Percentiles rank a stretch among this genome's conserved stretches.
Evolutionary conservation across 352 stramenopile species (phyloP).

Genomic region (Globisporangium carolinianum): DNA sequence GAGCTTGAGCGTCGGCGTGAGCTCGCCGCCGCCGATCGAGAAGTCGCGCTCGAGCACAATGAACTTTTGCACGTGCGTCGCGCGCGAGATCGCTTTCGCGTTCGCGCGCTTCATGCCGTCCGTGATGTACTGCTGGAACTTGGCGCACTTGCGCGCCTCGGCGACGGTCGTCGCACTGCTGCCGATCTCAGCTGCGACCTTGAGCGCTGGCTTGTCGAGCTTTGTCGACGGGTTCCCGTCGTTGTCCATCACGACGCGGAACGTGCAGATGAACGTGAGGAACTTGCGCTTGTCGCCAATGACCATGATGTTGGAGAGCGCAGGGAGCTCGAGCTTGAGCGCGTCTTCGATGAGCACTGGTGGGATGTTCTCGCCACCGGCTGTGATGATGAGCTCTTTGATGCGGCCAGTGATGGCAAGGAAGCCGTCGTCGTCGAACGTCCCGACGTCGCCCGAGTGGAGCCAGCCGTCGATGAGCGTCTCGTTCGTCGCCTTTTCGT

Average conservation of each 20-base stretch:
- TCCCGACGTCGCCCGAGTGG: constrained; percentile 86
- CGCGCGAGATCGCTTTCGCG: constrained; percentile 35
- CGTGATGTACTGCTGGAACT: constrained; percentile 74
- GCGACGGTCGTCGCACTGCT: constrained; percentile 65
- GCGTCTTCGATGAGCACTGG: constrained; percentile 85
- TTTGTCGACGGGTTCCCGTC: constrained; percentile 54
- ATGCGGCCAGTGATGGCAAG: constrained; percentile 89
- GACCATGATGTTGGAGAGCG: constrained; percentile 85
- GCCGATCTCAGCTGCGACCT: constrained; percentile 51
- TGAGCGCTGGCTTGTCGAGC: constrained; percentile 67
- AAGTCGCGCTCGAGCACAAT: constrained; percentile 76
- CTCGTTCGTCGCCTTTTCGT: constrained; percentile 39
- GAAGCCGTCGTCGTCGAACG: constrained; percentile 85
- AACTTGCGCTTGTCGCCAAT: constrained; percentile 90
- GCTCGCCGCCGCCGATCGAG: constrained; percentile 77
- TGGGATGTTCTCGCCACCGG: constrained; percentile 89
- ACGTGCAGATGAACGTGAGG: constrained; percentile 81
- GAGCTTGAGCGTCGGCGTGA: constrained; percentile 94
- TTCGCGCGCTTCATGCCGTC: constrained; percentile 61
- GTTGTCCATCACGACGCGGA: constrained; percentile 59
- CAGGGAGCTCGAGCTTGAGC: constrained; percentile 76
- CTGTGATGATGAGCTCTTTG: constrained; percentile 93
- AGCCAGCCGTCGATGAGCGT: constrained; percentile 87
- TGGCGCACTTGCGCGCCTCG: constrained; percentile 59
- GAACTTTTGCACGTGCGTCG: constrained; percentile 76